Evolutionary conservation across 176 grass and related monocot genomes (phyloP).

Genomic region (Triticum dicoccoides): DNA sequence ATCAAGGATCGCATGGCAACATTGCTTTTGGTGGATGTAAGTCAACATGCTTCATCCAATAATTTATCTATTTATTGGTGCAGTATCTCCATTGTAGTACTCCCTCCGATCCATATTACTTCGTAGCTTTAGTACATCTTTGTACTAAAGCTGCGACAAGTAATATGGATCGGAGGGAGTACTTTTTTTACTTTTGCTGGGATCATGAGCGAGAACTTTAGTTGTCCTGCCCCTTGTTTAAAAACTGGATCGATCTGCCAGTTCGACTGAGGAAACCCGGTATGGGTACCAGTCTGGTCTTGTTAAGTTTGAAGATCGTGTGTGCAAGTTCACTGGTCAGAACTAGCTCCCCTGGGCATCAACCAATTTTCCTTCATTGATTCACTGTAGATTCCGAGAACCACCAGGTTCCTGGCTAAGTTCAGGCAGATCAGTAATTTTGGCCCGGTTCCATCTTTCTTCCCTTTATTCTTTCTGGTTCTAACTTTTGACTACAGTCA

Average conservation of each 20-base stretch:
- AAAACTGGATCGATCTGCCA: neutral
- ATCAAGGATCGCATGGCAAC: conserved; percentile 66
- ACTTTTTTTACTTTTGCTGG: neutral
- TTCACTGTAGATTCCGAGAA: neutral
- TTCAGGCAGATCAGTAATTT: neutral
- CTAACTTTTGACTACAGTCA: neutral
- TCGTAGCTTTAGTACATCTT: no score
- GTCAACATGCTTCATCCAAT: neutral
- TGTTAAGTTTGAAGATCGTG: neutral
- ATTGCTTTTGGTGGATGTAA: conserved; percentile 84
- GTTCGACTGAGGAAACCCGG: neutral
- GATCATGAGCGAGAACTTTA: neutral
- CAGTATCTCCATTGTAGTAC: neutral
- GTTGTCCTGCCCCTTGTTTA: neutral
- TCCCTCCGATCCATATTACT: no score
- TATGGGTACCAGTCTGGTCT: neutral
- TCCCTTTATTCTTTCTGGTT: neutral
- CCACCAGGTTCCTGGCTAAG: neutral
- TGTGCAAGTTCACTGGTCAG: neutral
- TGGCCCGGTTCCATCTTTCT: neutral
- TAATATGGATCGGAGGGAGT: neutral
- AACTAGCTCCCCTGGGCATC: neutral
- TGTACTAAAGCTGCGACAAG: no score
- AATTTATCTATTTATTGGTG: conserved; percentile 5
- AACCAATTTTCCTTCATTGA: neutral